Conservation (phyloP, 345 rosid species). For the Diplotaxis tenuifolia region DNA sequence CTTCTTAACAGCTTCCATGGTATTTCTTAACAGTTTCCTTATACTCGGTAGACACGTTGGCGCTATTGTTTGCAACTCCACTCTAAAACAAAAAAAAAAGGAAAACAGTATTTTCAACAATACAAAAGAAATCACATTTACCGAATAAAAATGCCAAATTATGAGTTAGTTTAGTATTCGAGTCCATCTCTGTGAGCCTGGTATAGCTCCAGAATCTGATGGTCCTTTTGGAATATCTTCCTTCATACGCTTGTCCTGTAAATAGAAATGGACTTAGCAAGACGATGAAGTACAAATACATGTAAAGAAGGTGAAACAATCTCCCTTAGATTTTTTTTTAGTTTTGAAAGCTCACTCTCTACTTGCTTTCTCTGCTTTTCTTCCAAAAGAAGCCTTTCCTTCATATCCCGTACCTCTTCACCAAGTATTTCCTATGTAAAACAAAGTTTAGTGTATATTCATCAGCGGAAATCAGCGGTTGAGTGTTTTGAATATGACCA, state of each 20-base stretch:
- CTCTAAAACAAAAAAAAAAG: too few relatives aligned
- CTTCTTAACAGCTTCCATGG: neutral
- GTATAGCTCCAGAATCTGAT: conserved; percentile 40
- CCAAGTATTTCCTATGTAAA: conserved; percentile 50
- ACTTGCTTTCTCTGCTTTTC: conserved; percentile 64
- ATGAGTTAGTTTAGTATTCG: too few relatives aligned
- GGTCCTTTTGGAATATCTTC: conserved; percentile 53
- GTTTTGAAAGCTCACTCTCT: conserved; percentile 61
- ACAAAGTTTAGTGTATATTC: neutral
- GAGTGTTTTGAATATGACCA: conserved; percentile 16
- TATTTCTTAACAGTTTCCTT: conserved; percentile 74
- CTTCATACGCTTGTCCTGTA: conserved; percentile 50
- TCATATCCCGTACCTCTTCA: conserved; percentile 56
- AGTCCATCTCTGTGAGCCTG: conserved; percentile 49
- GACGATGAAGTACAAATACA: conserved; percentile 17
- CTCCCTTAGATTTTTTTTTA: conserved; percentile 56
- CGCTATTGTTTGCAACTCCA: too few relatives aligned
- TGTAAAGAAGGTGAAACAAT: conserved; percentile 10
- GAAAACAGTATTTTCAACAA: too few relatives aligned
- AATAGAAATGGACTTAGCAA: conserved; percentile 48
- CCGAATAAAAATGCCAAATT: too few relatives aligned
- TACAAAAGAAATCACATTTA: too few relatives aligned
- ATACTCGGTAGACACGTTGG: too few relatives aligned
- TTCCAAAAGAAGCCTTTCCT: conserved; percentile 62
- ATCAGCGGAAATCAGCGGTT: neutral